phyloP scores from a whole-genome alignment of 805 yeast species.

The Ogataea trehalophila region DNA sequence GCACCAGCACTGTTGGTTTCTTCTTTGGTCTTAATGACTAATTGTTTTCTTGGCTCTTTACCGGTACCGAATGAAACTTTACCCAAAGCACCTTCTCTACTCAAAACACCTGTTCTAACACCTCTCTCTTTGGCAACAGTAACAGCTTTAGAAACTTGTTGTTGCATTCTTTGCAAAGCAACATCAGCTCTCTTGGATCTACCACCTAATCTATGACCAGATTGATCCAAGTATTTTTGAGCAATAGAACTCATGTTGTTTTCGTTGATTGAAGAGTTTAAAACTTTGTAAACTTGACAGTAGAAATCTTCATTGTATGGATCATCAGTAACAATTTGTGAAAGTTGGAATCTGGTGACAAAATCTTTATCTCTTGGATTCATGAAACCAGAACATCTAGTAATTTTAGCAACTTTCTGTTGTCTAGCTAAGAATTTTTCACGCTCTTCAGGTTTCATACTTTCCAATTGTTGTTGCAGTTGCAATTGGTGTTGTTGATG shows the following conservation, averaged over 20 bases:
- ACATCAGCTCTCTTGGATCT: constrained; percentile 79
- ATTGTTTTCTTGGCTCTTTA: constrained; percentile 82
- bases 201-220: constrained; percentile 88
- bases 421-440: constrained; percentile 63
- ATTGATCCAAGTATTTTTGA: constrained; percentile 83
- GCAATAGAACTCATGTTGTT: constrained; percentile 78
- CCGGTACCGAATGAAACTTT: constrained; percentile 74
- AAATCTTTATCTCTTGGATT: constrained; percentile 95
- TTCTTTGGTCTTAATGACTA: constrained; percentile 46
- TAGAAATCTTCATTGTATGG: constrained; percentile 97
- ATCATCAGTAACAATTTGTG: constrained; percentile 94
- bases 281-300: constrained; percentile 82
- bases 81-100: constrained; percentile 84
- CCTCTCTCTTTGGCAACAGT: constrained; percentile 83
- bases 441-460: constrained; percentile 67
- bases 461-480: constrained; percentile 31
- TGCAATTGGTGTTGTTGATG: constrained; percentile 24
- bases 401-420: constrained; percentile 68
- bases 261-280: constrained; percentile 53
- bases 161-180: constrained; percentile 96
- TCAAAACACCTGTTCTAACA: constrained; percentile 57
- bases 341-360: constrained; percentile 88
- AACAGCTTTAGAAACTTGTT: constrained; percentile 94
- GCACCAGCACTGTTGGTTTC: constrained; percentile 1
- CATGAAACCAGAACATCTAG: constrained; percentile 89